These are phyloP conservation scores for Lactarius indigo DNA, from an alignment of 768 basidiomycete genomes.

Conservation along the genomic window DNA sequence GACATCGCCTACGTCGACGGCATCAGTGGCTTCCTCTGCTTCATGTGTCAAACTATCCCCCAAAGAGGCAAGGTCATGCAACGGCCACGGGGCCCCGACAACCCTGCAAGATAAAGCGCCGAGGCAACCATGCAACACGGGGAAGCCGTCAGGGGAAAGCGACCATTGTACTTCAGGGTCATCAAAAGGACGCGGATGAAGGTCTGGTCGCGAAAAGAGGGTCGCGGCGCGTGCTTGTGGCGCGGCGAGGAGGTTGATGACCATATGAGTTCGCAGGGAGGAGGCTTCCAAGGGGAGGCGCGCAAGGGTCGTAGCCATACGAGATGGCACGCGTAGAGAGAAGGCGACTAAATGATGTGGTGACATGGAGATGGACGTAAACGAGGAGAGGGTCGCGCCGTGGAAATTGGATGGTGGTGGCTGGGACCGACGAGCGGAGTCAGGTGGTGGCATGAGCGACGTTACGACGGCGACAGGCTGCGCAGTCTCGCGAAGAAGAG, in stretches of 20 bases:
- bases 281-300: constrained; percentile 29
- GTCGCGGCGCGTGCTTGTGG: constrained; percentile 59
- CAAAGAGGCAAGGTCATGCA: constrained; percentile 51
- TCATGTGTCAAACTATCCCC: constrained; percentile 25
- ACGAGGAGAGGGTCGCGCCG: constrained; percentile 92
- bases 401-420: constrained; percentile 45
- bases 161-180: constrained; percentile 37
- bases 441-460: constrained; percentile 47
- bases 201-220: constrained; percentile 69
- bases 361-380: constrained; percentile 87
- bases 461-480: constrained; percentile 89
- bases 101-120: constrained; percentile 74
- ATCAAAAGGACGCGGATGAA: constrained; percentile 58
- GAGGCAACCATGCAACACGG: constrained; percentile 54
- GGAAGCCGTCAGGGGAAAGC: constrained; percentile 51
- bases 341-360: constrained; percentile 87
- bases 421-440: neutral
- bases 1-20: constrained; percentile 33
- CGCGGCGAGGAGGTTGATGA: constrained; percentile 77
- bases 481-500: constrained; percentile 67
- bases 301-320: constrained; percentile 66
- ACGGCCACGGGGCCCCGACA: constrained; percentile 54
- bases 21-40: constrained; percentile 14
- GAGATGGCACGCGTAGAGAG: constrained; percentile 83
- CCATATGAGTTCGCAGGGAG: constrained; percentile 48